Conservation (phyloP, 1,284 basidiomycete genomes). For the Somion occarium region DNA sequence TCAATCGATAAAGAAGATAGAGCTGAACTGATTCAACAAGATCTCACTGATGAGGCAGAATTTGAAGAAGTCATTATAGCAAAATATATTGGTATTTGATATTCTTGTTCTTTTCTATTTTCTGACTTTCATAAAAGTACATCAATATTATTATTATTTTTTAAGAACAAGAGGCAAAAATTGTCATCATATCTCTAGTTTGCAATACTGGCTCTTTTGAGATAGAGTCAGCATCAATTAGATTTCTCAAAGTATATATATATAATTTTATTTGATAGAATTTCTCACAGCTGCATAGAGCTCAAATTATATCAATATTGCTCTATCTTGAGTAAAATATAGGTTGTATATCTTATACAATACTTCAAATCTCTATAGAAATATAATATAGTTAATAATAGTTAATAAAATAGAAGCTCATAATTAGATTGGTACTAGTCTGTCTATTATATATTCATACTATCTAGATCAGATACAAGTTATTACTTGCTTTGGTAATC, state of each 20-base stretch:
- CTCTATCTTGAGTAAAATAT: conserved; percentile 67
- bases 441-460: conserved; percentile 54
- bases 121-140: background rate
- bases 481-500: conserved; percentile 46
- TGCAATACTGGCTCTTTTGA: conserved; percentile 49
- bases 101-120: background rate
- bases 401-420: conserved; percentile 46
- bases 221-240: conserved; percentile 40
- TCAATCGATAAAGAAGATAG: conserved; percentile 66
- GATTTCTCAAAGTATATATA: conserved; percentile 55
- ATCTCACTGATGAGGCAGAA: conserved; percentile 31
- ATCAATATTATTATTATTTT: conserved; percentile 68
- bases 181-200: conserved; percentile 67
- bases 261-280: background rate
- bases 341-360: conserved; percentile 72
- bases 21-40: conserved; percentile 42
- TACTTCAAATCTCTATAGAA: conserved; percentile 40
- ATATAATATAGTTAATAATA: conserved; percentile 56
- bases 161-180: conserved; percentile 65
- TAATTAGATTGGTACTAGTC: conserved; percentile 41
- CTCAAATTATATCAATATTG: conserved; percentile 23
- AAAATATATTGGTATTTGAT: conserved; percentile 33
- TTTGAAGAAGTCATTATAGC: conserved; percentile 27
- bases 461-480: conserved; percentile 41
- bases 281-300: conserved; percentile 9